Percentiles rank a stretch among this genome's conserved stretches.
Evolutionary conservation across 1,284 basidiomycete species (phyloP).

Genomic region (Schizophyllum commune): DNA sequence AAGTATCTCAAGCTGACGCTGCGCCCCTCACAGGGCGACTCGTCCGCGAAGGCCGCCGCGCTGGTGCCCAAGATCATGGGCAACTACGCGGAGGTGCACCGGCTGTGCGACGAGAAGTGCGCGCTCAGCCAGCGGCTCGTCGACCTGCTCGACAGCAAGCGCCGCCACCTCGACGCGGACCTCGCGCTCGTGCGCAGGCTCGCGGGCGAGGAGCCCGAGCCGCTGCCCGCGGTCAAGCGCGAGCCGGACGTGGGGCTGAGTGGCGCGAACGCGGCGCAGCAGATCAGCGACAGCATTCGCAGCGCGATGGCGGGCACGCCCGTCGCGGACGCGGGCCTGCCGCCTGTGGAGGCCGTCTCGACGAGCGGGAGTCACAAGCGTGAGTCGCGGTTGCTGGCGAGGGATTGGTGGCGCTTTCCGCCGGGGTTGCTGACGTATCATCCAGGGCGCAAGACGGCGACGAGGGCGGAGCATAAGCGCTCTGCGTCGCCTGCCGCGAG

Average conservation of each 20-base stretch:
- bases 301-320: constrained; percentile 30
- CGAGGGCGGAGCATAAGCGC: constrained; percentile 27
- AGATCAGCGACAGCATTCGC: constrained; percentile 42
- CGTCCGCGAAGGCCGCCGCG: constrained; percentile 28
- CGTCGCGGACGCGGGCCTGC: constrained; percentile 14
- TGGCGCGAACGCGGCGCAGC: constrained; percentile 30
- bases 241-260: constrained; percentile 1
- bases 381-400: constrained; percentile 13
- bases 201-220: constrained; percentile 42
- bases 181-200: constrained; percentile 46
- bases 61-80: constrained; percentile 42
- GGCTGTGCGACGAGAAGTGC: constrained; percentile 47
- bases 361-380: constrained; percentile 27
- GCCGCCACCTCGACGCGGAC: constrained; percentile 50
- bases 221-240: constrained; percentile 9
- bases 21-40: constrained; percentile 21
- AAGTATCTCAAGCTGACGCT: constrained; percentile 53
- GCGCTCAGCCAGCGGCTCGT: constrained; percentile 46
- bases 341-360: constrained; percentile 13
- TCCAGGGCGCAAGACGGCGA: constrained; percentile 27
- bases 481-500: constrained; percentile 31
- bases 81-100: constrained; percentile 46
- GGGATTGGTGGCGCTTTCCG: not conserved
- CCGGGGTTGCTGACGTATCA: not conserved
- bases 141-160: constrained; percentile 43